Evolutionary conservation across 148 eudicot species (phyloP).

Genomic region (Vaccinium darrowii): DNA sequence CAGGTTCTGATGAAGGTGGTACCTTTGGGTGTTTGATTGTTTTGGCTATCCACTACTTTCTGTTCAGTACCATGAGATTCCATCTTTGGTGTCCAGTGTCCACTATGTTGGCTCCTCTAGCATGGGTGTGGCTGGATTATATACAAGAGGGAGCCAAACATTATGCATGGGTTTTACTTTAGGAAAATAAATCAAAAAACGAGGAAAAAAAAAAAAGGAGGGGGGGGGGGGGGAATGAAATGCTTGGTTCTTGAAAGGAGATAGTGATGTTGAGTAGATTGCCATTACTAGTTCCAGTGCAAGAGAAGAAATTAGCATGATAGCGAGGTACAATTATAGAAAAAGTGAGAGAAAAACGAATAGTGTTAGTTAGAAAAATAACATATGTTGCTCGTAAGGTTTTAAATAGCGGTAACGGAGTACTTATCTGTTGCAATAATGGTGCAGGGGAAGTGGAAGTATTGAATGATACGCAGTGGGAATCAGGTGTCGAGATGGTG

Average conservation of each 20-base stretch:
- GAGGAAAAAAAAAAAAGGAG: neutral
- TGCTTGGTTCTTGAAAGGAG: neutral
- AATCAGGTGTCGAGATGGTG: no score
- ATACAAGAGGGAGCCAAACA: neutral
- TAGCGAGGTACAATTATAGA: no score
- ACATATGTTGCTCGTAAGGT: neutral
- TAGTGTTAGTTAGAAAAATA: neutral
- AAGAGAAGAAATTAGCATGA: neutral
- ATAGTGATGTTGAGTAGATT: slow-evolving; percentile 15
- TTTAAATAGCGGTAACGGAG: no score
- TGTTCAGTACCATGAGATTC: neutral
- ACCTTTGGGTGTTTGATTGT: slow-evolving; percentile 26
- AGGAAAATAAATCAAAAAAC: no score
- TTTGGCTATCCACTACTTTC: slow-evolving; percentile 23
- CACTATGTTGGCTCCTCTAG: neutral
- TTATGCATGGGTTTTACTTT: no score
- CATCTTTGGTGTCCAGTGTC: slow-evolving; percentile 9
- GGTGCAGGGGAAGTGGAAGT: no score
- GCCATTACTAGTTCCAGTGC: neutral
- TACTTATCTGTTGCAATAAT: no score
- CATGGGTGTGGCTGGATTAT: neutral
- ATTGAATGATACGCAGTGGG: no score
- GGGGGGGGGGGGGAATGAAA: neutral
- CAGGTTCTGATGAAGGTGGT: slow-evolving; percentile 45
- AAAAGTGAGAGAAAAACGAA: neutral